Evolutionary conservation across 164 flowering plant species (phyloP), one percentile per base, ranked within the genome.

Genomic region (Kalanchoe fedtschenkoi): DNA sequence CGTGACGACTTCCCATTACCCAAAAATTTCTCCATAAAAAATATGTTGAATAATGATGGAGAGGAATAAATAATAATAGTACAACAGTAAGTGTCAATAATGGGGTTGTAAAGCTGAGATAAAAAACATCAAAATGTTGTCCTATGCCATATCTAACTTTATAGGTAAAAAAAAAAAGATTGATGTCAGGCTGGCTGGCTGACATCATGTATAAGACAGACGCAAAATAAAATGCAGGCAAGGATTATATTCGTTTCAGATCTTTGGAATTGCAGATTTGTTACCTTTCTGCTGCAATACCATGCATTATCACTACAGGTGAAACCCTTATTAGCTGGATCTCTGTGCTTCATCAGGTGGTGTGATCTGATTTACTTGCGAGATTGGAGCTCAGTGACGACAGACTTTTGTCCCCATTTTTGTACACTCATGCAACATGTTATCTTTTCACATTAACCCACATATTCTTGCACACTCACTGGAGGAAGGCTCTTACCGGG

Each of bases 41-140:
- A 11, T 24, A 13, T 15, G 28, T n/a, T n/a, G n/a, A n/a, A n/a
- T n/a, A n/a, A n/a, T n/a, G n/a, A n/a, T n/a, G n/a, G n/a, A n/a
- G n/a, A n/a, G n/a, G n/a, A n/a, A n/a, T n/a, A n/a, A n/a, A n/a
- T n/a, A n/a, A n/a, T n/a, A n/a, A n/a, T n/a, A n/a, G n/a, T n/a
- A n/a, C 56, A 51, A 51, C 56, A 51, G 56, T 51, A 22, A 47
- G 56, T 24, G 56, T 11, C 56, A 51, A 51, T 51, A 51, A 51
- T 47, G 55, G 56, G 55, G 55, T 22, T 51, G 32, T 2, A 6
- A 26, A 11, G 17, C 1, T 51, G 9, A 26, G 24, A 47, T 47
- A 22, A 47, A 47, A n/a, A 47, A 22, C 1, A 10, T 6, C 3
- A 24, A 46, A 46, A 21, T 46, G 32, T 24, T 47, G 56, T 51